phyloP scores from a whole-genome alignment of 768 basidiomycete genomes.

The Pilatotrama ljubarskyi region DNA sequence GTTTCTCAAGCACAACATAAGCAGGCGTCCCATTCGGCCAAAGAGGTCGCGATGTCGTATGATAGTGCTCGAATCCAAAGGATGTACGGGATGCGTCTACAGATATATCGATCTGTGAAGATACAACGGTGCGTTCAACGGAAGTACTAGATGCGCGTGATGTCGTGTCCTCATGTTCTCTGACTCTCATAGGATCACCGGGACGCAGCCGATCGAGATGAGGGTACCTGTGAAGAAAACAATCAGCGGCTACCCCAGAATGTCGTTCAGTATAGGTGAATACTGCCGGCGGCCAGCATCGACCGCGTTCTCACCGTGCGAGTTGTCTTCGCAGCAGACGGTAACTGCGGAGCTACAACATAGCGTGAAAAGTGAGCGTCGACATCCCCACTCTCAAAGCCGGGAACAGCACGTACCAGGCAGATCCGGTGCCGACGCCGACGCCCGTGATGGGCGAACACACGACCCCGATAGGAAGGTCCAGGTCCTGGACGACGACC shows the following conservation, averaged over 20 bases:
- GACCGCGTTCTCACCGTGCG: neutral
- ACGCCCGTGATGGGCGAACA: neutral
- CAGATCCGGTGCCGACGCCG: neutral
- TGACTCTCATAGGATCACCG: slow-evolving; percentile 1
- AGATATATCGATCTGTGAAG: no score
- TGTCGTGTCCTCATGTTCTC: neutral
- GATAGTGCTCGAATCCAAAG: no score
- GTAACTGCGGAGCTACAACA: neutral
- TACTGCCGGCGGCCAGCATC: no score
- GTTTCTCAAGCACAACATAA: no score
- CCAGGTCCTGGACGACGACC: slow-evolving; percentile 5
- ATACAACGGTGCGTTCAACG: no score
- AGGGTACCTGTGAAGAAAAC: neutral
- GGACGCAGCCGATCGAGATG: slow-evolving; percentile 8
- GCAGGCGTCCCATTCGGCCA: no score
- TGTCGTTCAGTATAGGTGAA: no score
- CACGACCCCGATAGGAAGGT: neutral
- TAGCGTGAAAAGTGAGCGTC: neutral
- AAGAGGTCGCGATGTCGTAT: no score
- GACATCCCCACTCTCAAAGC: neutral
- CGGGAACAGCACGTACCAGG: neutral
- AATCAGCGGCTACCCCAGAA: neutral
- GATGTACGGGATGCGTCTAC: neutral
- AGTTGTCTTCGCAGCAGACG: slow-evolving; percentile 12
- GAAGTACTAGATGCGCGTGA: neutral